A percentile compares a stretch with the other conserved stretches of the same genome.
phyloP scores from a whole-genome alignment of 2,329 filamentous ascomycete species.

The Alternaria ventricosa region DNA sequence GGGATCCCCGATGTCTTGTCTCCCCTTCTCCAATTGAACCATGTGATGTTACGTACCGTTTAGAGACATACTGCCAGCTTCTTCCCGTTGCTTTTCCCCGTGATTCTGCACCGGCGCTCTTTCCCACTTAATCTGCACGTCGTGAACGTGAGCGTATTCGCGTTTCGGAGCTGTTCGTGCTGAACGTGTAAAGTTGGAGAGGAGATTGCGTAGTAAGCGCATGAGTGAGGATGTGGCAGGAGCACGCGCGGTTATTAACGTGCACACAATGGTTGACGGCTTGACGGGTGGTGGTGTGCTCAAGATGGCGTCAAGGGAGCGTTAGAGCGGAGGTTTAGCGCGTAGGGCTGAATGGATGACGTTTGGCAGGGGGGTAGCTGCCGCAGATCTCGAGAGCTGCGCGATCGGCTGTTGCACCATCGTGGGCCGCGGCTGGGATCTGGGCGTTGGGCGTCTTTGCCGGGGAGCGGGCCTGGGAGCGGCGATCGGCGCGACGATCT shows the following conservation, averaged over 20 bases:
- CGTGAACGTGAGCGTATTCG: conserved; percentile 40
- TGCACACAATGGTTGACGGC: background rate
- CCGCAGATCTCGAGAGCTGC: conserved; percentile 6
- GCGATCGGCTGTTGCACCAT: conserved; percentile 9
- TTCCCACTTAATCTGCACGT: conserved; percentile 23
- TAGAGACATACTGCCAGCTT: conserved; percentile 12
- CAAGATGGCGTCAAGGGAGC: conserved; percentile 16
- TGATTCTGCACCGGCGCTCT: background rate
- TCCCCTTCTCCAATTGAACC: background rate
- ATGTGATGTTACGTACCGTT: conserved; percentile 11
- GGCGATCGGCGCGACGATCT: conserved; percentile 10
- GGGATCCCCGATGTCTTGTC: background rate
- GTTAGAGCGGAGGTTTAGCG: conserved; percentile 8
- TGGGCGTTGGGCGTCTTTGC: background rate
- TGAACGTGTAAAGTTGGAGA: background rate
- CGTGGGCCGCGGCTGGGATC: background rate
- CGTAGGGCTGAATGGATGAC: conserved; percentile 21
- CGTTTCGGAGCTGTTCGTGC: conserved; percentile 12
- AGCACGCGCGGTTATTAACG: background rate
- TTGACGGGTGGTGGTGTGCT: conserved; percentile 8
- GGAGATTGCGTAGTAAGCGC: conserved; percentile 6
- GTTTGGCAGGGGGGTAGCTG: conserved; percentile 17
- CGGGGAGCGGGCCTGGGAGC: background rate
- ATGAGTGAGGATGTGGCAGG: background rate
- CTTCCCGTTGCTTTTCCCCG: conserved; percentile 3